Evolutionary conservation across 352 stramenopile genomes (phyloP), one percentile per base, ranked within the genome.

Genomic region (Phytopythium kandeliae): DNA sequence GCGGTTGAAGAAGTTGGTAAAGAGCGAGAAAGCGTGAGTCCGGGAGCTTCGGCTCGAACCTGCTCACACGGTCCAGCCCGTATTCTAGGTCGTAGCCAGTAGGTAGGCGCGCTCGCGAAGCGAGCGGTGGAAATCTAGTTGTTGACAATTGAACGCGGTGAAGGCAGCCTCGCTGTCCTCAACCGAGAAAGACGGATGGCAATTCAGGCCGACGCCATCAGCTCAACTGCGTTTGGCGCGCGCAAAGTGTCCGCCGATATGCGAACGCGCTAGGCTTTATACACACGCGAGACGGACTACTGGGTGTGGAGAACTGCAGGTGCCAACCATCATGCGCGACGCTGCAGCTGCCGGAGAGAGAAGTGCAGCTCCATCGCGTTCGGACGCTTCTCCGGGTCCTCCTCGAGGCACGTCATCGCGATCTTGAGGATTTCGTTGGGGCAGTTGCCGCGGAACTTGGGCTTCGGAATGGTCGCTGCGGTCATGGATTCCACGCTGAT

Each of bases 341-440:
- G 61, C 17, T 60, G 58, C 33, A 75, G 36, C 33, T 67, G 52
- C 16, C 72, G 65, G 37, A 89, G 64, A 2, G 67, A 67, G 53
- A 86, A 85, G 36, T 83, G 63, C 22, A 92, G 57, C 58, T 89
- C 65, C 58, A 87, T 65, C 9, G 78, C 74, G 2, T 67, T 80
- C 30, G 73, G 74, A 0, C 79, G 70, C 30, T 74, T 65, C 16
- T 49, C 40, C 11, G 75, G 62, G 26, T 74, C 53, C 22, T 74
- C 63, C 10, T 69, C 62, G 25, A 91, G 46, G 41, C 79, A 91
- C 4, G 54, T 62, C 28, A 59, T 50, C 2, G 73, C 69, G 12
- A 89, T 61, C 8, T 74, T 50, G 0, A 69, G 49, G 17, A 92
- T 62, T 9, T 65, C 60, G 0, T 34, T 4, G 0, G 78, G 81